Conservation (phyloP, 1,284 basidiomycete species). For the Coniferiporia weirii region DNA sequence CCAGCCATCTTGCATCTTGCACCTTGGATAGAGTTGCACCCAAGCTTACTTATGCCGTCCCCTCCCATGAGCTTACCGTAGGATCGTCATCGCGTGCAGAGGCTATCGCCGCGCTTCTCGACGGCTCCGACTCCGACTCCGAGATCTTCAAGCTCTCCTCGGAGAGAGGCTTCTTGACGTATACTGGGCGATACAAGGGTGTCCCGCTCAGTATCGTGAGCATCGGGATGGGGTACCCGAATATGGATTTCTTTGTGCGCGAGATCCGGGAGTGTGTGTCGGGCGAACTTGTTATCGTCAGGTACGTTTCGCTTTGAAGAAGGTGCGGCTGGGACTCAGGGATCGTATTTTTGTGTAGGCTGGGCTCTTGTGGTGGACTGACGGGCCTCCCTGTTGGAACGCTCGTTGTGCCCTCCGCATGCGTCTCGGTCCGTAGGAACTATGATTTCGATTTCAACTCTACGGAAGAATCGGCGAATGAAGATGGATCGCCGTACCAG, state of each 20-base stretch:
- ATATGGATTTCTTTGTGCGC: constrained; percentile 82
- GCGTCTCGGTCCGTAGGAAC: constrained; percentile 67
- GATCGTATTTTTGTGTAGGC: constrained; percentile 33
- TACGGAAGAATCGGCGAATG: constrained; percentile 31
- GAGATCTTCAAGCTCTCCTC: constrained; percentile 59
- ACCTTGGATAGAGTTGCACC: too few species aligned
- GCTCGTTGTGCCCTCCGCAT: constrained; percentile 64
- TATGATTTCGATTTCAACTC: constrained; percentile 66
- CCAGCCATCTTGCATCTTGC: too few species aligned
- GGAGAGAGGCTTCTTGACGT: constrained; percentile 75
- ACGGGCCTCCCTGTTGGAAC: constrained; percentile 67
- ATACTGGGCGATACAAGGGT: constrained; percentile 71
- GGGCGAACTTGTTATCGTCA: constrained; percentile 74
- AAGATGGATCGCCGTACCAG: constrained; percentile 51
- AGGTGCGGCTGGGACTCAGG: too few species aligned
- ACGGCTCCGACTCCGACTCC: constrained; percentile 37
- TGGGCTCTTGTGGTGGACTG: constrained; percentile 79
- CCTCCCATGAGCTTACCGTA: constrained; percentile 56
- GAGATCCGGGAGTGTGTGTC: constrained; percentile 73
- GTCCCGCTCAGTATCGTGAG: constrained; percentile 69
- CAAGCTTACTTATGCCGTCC: not conserved
- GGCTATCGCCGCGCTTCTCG: constrained; percentile 55
- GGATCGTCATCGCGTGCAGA: constrained; percentile 68
- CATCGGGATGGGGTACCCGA: constrained; percentile 80
- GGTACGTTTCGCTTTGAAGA: constrained; percentile 37